Percentiles rank a stretch among this genome's conserved stretches.
Conservation (phyloP, 768 basidiomycete species). For the Sistotremastrum niveocremeum region DNA sequence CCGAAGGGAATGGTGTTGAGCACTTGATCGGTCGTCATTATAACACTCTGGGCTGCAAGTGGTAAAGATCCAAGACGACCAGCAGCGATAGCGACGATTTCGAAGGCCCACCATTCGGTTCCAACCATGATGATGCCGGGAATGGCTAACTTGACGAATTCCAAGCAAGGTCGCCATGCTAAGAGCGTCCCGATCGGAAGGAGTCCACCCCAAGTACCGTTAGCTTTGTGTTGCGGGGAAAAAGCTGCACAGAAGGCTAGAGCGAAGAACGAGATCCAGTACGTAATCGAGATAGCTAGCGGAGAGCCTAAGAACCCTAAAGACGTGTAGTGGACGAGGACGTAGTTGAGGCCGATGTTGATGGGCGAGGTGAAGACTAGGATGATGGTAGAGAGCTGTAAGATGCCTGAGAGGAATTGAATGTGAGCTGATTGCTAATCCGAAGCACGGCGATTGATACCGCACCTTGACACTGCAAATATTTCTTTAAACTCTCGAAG, state of each 20-base stretch:
- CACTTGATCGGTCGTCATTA: conserved; percentile 73
- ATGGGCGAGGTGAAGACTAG: conserved; percentile 51
- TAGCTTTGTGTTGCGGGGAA: conserved; percentile 39
- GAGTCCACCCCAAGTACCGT: conserved; percentile 54
- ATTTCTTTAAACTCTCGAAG: conserved; percentile 68
- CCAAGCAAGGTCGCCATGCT: conserved; percentile 21
- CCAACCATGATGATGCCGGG: conserved; percentile 72
- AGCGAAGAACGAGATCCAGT: conserved; percentile 51
- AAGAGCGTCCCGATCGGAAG: conserved; percentile 27
- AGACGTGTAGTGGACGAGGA: conserved; percentile 48
- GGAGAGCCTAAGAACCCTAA: conserved; percentile 58
- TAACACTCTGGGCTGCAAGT: conserved; percentile 63
- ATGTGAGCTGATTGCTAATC: not conserved
- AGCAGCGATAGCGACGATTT: conserved; percentile 68
- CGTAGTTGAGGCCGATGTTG: conserved; percentile 46
- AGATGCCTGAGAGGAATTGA: conserved; percentile 39
- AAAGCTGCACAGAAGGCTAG: conserved; percentile 35
- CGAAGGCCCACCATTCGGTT: conserved; percentile 74
- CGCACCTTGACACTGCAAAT: conserved; percentile 66
- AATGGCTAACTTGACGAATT: conserved; percentile 54
- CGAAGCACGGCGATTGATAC: not conserved
- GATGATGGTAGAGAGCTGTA: conserved; percentile 55
- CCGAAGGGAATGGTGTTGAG: conserved; percentile 67
- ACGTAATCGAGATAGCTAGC: conserved; percentile 51
- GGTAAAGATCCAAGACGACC: conserved; percentile 54